Evolutionary conservation across 139 green algal genomes (phyloP), one percentile per base, ranked within the genome.

Genomic region (Chlorella vulgaris): DNA sequence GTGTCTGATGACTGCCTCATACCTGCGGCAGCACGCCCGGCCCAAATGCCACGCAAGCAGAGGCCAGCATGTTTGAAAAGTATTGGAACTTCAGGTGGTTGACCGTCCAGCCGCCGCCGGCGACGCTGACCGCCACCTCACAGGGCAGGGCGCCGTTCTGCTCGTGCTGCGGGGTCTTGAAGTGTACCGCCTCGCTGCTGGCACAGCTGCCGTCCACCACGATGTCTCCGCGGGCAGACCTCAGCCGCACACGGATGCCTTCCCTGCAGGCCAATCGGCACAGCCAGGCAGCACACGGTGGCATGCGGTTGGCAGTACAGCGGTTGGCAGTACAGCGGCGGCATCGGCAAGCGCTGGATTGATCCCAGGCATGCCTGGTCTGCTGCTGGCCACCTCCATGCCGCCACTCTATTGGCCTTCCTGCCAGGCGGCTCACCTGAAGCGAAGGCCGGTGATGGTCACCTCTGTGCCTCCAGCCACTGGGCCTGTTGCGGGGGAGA

Each of bases 381-480:
- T 55, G 13, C 10, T 55, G 47, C 47, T 55, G 13, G 47, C 47
- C 47, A 55, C 65, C n/a, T 6, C 35, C 38, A 15, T 3, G 29
- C 65, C 29, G 33, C 35, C 0, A 0, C 67, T 26, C 36, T 36
- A 73, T 31, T 2, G 6, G 18, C 19, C 67, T 38, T 8, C 1
- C 22, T 28, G 21, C 26, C 63, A 43, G 3, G 31, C 40, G 35
- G 31, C 66, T 76, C 35, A 77, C 74, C 73, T 90, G 90, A 97
- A 96, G 55, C 90, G 87, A 42, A 97, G 86, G 73, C 94, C 94
- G 42, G 87, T 90, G 77, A 96, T 86, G 33, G 81, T 89, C 53
- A 97, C 86, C 82, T 95, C 91, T 19, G 90, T 94, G 43, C 89
- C 89, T 40, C 94, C 94, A 83, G 94, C 95, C 76, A 97, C 94